Evolutionary conservation across 192 early-diverging fungal species (phyloP), one percentile per base, ranked within the genome.

Genomic region (Coemansia sp.): DNA sequence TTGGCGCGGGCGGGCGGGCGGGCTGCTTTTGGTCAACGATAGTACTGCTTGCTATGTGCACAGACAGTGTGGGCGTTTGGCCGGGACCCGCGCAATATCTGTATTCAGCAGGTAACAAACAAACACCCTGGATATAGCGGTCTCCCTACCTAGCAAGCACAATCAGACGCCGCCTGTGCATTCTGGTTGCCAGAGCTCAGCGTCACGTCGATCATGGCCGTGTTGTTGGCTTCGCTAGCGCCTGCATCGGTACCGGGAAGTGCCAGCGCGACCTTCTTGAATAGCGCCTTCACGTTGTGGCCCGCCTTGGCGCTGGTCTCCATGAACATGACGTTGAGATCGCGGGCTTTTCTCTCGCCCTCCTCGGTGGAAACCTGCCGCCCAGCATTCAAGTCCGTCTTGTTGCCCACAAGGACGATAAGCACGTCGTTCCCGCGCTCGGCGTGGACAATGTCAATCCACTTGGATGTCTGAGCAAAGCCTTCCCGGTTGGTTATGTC

Each of bases 291-390:
- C 25, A 99, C 94, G 67, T 99, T 99, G 67, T 98, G 93, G 16
- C 93, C 96, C 7, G 90, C 92, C 68, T 99, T 99, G 33, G 96
- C 96, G 49, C 85, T 88, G n/a, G 96, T 99, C 64, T 99, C 96
- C 58, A 99, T 97, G 70, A 95, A 99, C 86, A 99, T 86, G 31
- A 93, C 92, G 45, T 90, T 91, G 69, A 88, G 84, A 51, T 97
- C 94, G 59, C 91, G 90, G 9, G 94, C 91, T 56, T 91, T 91
- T 80, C 92, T 90, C 66, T 99, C 96, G 21, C 94, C 96, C 53
- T 99, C 94, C 58, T 96, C 94, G 21, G 89, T 86, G 10, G 90
- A 87, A 6, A 99, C 94, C 77, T 81, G 87, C 75, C 91, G 78
- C 59, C 92, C 94, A 32, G 98, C 96, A 64, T 81, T 89, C 56